Evolutionary conservation across 2,329 filamentous ascomycete species (phyloP), one percentile per base, ranked within the genome.

Genomic region (Cadophora malorum): DNA sequence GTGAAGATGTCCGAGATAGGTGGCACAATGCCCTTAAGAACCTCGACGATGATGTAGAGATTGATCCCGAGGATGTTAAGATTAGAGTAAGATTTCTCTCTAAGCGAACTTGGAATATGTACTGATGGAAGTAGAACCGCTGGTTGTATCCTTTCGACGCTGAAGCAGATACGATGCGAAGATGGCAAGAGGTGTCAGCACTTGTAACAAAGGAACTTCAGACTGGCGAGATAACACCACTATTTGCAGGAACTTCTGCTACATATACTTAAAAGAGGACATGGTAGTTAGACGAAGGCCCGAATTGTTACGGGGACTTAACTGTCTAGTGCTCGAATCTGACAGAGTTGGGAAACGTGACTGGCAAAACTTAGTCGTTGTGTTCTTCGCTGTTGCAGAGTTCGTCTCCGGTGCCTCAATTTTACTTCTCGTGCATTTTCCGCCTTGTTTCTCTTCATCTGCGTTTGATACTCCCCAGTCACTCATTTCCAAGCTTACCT

Each of bases 81-180:
- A 83, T 83, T 55, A 78, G 71, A 64, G 74, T 75, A 45, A 65
- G 72, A 8, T 28, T 14, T 52, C 6, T n/a, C n/a, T n/a, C 33
- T 9, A 45, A 9, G 8, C 19, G 5, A 4, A 47, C 23, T 23
- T 19, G 19, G 25, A 7, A 12, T n/a, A 47, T 23, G 38, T 58
- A 38, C 67, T 70, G 41, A 69, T 21, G 1, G 5, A 5, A 41
- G 66, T 73, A 82, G 71, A 84, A 84, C 67, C 74, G 81, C 41
- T 83, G 81, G 76, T 69, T 84, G 23, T 84, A 84, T 68, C 79
- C 80, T 1, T 83, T 80, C 62, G 82, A 84, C 69, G 81, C 81
- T 7, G 70, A 84, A 73, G 78, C 77, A 3, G 82, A 83, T 63
- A 80, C 82, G 4, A 16, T 77, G 8, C 76, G 79, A 62, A 77